Evolutionary conservation across 345 rosid genomes (phyloP), one percentile per base, ranked within the genome.

Genomic region (Jatropha curcas): DNA sequence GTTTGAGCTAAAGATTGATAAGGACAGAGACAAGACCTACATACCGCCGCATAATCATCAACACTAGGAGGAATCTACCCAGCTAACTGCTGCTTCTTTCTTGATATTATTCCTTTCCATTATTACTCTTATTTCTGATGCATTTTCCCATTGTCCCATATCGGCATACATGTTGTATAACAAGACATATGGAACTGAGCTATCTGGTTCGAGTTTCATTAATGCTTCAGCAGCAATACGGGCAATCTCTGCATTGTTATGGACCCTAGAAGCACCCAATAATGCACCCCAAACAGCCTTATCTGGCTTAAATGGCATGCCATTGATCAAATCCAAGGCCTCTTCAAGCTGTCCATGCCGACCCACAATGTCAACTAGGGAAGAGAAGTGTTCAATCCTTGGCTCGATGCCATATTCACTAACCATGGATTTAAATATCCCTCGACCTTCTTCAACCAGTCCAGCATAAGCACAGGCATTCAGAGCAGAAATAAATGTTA

Each of bases 271-370:
- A 60, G 90, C 96, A 72, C 87, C 82, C 43, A 90, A 77, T n/a
- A 90, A 63, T 24, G 93, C 93, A 62, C 96, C 93, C 93, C 91
- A 90, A 16, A 88, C 85, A 10, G 90, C 82, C 76, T 79, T 81
- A 52, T 87, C 87, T 5, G 96, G 82, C 76, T 82, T 88, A 65
- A 86, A 78, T 16, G 90, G 90, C 90, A 88, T 88, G 78, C 72
- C 77, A 4, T 60, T 75, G 72, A 88, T 83, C 68, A 87, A 73
- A 50, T 77, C 59, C 85, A 90, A 61, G 24, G 93, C 93, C 68
- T 88, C 86, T 20, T 75, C 85, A 35, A 90, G 83, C 74, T 69
- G 86, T 53, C 93, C 93, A 25, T 83, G 71, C 71, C 88, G 77
- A 66, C 88, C 77, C 13, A 88, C 52, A 19, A 88, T 60, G 78